Evolutionary conservation across 768 basidiomycete species (phyloP).

Genomic region (Cyathus striatus): DNA sequence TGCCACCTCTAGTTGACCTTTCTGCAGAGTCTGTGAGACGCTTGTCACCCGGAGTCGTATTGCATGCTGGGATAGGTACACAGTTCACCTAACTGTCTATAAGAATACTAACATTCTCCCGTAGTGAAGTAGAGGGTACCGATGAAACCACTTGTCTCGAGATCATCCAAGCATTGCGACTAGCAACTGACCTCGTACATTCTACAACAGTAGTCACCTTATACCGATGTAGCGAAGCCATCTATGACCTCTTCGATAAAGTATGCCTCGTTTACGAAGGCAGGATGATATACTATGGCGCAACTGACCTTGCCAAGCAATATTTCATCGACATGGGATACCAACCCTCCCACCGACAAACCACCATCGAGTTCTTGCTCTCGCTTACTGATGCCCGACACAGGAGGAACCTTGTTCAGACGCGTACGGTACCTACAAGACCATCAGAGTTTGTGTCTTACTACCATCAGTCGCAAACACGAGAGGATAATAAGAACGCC

Average conservation of each 20-base stretch:
- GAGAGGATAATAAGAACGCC: no score
- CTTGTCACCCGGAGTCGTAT: conserved; percentile 59
- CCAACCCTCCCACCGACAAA: conserved; percentile 53
- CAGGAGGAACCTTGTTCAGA: no score
- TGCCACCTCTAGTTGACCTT: no score
- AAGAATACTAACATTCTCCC: neutral
- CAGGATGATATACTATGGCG: conserved; percentile 73
- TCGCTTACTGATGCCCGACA: no score
- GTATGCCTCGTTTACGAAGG: conserved; percentile 76
- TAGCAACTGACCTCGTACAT: conserved; percentile 51
- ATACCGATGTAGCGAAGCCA: conserved; percentile 76
- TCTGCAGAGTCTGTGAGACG: no score
- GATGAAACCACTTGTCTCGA: conserved; percentile 73
- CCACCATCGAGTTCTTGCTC: conserved; percentile 64
- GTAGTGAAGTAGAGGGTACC: conserved; percentile 61
- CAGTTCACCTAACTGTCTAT: neutral
- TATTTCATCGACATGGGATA: conserved; percentile 76
- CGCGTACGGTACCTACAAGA: no score
- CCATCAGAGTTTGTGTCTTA: no score
- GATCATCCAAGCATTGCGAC: conserved; percentile 62
- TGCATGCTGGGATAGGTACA: conserved; percentile 76
- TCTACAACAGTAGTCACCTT: conserved; percentile 70
- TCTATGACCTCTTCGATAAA: conserved; percentile 64
- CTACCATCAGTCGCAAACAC: no score
- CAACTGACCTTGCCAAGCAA: conserved; percentile 53